These are phyloP conservation scores for Irpex rosettiformis DNA, from an alignment of 1,284 basidiomycete species.

Conservation along the genomic window DNA sequence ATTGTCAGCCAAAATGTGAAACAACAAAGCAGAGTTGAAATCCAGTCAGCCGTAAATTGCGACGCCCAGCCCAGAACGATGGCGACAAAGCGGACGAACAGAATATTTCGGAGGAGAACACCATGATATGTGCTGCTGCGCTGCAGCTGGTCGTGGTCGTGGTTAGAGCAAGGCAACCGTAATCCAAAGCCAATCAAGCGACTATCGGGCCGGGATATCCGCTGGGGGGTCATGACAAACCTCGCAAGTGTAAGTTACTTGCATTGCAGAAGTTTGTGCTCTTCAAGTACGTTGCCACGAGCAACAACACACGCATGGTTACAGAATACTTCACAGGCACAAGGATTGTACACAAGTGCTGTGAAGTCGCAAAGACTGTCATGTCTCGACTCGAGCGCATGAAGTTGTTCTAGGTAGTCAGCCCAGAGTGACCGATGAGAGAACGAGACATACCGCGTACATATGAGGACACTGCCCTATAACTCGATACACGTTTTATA, in stretches of 20 bases:
- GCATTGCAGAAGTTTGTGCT: too few relatives aligned
- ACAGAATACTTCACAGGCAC: too few relatives aligned
- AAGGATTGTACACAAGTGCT: neutral
- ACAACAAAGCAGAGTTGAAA: neutral
- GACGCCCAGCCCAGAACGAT: neutral
- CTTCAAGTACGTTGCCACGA: neutral
- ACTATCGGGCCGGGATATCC: neutral
- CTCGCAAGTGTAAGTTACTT: neutral
- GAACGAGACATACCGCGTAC: neutral
- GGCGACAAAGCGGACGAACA: neutral
- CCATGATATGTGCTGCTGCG: neutral
- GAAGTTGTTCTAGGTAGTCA: neutral
- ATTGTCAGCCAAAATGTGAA: conserved; percentile 1
- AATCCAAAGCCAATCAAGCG: neutral
- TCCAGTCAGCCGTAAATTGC: neutral
- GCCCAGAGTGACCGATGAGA: neutral
- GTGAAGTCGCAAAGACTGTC: neutral
- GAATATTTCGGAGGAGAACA: neutral
- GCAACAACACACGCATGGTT: neutral
- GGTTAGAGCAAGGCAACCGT: neutral
- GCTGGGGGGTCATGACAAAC: neutral
- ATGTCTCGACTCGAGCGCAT: neutral
- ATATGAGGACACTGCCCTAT: neutral
- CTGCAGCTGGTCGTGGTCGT: neutral
- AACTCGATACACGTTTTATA: conserved; percentile 1